Base-by-base conservation (phyloP, 164 flowering plant genomes). In the Vitis amurensis region DNA sequence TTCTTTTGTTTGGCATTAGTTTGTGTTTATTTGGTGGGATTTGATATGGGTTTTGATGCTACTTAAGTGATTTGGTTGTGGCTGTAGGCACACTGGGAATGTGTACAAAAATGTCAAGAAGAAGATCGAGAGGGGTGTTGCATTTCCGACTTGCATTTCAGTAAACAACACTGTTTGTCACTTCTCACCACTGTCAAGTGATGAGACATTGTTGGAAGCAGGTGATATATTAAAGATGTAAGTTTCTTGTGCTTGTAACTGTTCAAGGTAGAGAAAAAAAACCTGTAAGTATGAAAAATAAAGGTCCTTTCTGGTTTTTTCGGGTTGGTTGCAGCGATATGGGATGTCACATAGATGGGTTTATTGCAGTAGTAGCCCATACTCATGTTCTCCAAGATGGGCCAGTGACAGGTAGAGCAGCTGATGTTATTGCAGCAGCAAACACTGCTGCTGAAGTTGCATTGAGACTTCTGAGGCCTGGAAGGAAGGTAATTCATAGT, bases 301-400 rank as follows among this genome's bases (percentile, higher is more conserved):
- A 37, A 37, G 44, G 4, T 37, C 44, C 7, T 37, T 37, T 37
- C 44, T 55, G 59, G 11, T 51, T 10, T 71, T 27, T 71, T 37
- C 27, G 68, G 55, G 7, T 60, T 77, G 64, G 63, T 23, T 81
- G 66, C 85, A 95, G 98, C 64, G 99, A 93, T 75, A 80, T 93
- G 92, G 99, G 97, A 4, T 95, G 97, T 53, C 98, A 93, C 69
- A 93, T 93, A 4, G 99, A 95, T 81, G 99, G 99, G 11, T 91
- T 95, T 61, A 93, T 95, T 70, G 92, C 93, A 30, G 89, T 88
- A 4, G 97, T 90, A n/a, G 98, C 85, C 2, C 99, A 93, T 50
- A 95, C 97, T 12, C 96, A 93, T 85, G 93, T 87, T 61, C 83
- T 95, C 67, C 96, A 90, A 71, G 79, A 74, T 31, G 99, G 97